phyloP scores from a whole-genome alignment of 768 basidiomycete genomes.

The Tephrocybe rancida region DNA sequence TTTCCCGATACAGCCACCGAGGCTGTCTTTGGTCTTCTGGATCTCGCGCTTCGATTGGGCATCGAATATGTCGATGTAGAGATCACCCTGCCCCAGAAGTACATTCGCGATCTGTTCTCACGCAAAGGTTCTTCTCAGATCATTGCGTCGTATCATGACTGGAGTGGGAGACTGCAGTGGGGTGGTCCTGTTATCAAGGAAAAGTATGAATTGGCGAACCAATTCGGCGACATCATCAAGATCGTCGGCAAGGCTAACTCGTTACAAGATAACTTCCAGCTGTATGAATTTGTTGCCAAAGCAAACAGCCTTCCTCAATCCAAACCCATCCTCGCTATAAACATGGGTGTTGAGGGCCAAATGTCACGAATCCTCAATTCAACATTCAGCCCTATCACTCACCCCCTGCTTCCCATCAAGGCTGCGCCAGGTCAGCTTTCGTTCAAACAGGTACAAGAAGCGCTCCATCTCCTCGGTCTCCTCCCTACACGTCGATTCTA shows the following conservation, averaged over 20 bases:
- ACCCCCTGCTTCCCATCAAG: constrained; percentile 79
- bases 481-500: constrained; percentile 76
- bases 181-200: constrained; percentile 62
- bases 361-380: constrained; percentile 87
- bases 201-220: constrained; percentile 66
- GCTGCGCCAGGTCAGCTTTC: constrained; percentile 95
- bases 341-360: constrained; percentile 90
- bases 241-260: constrained; percentile 83
- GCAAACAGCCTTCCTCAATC: constrained; percentile 41
- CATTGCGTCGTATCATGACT: constrained; percentile 96
- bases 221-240: constrained; percentile 88
- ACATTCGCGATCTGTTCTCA: constrained; percentile 57
- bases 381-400: constrained; percentile 89
- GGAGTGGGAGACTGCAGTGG: constrained; percentile 87
- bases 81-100: constrained; percentile 67
- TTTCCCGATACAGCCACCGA: constrained; percentile 81
- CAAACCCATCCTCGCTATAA: constrained; percentile 93
- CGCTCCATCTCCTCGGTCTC: constrained; percentile 79
- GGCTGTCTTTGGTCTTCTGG: constrained; percentile 74
- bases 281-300: constrained; percentile 70
- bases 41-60: constrained; percentile 78
- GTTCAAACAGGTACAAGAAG: constrained; percentile 82
- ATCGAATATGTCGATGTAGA: constrained; percentile 96
- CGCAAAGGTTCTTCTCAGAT: constrained; percentile 76
- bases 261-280: constrained; percentile 76